Evolutionary conservation across 805 yeast genomes (phyloP), one percentile per base, ranked within the genome.

Genomic region (Debaryomyces hansenii): DNA sequence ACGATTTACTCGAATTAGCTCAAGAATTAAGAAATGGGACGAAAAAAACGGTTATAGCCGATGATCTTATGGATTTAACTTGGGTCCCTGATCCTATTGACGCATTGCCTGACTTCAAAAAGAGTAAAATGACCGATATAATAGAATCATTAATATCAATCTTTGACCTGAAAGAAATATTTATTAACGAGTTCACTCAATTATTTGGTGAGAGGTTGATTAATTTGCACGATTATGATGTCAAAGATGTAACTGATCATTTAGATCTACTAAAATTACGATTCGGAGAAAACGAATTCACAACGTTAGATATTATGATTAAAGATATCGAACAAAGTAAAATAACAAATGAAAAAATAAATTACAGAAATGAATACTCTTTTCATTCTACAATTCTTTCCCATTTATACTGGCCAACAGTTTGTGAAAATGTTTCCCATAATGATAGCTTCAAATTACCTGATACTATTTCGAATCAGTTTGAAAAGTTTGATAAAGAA

Each of bases 61-160:
- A 78, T 37, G 80, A 75, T 34, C 58, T 70, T 41, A 53, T 69
- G 9, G 83, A 78, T 52, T 57, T 82, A 2, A 69, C 77, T 40
- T 89, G 96, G 96, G 62, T 63, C 7, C 96, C 96, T 0, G 96
- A 88, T 54, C 96, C 96, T 0, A 77, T 87, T 12, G 96, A 90
- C 66, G 95, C 96, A 0, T 77, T 90, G n/a, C 88, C 91, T 0
- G 96, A 89, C 62, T 90, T 87, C 67, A 77, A 79, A 38, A 79
- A 80, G 49, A 77, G 75, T 9, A 74, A 76, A 38, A 81, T 78
- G 18, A 77, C 80, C 36, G 96, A 88, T 57, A 77, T 84, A 4
- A 82, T 90, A 18, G 90, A 83, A 51, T 79, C 89, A 0, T 69
- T 90, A 28, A 74, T 87, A 2, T 81, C 91, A 1, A 79, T 90